Base-by-base conservation (phyloP, 768 basidiomycete species). In the Naematelia encephala region DNA sequence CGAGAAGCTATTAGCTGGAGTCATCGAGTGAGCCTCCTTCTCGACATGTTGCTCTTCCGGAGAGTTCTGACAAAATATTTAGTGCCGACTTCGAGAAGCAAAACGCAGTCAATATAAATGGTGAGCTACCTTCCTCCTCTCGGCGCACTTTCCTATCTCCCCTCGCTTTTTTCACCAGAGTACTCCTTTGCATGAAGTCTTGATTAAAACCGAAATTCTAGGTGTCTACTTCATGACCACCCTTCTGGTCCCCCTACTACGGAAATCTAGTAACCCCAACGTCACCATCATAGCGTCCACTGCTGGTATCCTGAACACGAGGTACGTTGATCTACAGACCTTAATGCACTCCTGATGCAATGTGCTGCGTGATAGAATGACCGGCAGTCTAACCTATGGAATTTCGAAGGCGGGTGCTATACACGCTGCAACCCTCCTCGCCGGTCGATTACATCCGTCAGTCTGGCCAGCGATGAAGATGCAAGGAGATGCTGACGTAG, bases 211-310 rank as follows among this genome's bases (percentile, higher is more conserved):
- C 23, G 14, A 46, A 23, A 5, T 4, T 5, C 5, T 23, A 46
- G 65, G 65, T 21, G 44, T 59, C 26, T 70, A 69, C 52, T 69
- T 67, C 45, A 59, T 59, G 34, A 67, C 62, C 27, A 58, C 56
- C 27, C 56, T 42, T 22, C 16, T 67, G 13, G 46, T 69, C 5
- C 68, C 68, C 19, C 60, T 69, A 12, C 51, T 69, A 1, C 55
- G 62, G 2, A 67, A 64, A 57, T 56, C 62, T 2, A 39, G 47
- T 3, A 22, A 28, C n/a, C 54, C 45, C 3, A 59, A 23, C 21
- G 68, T 69, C 29, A 62, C 64, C 5, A 48, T 58, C 42, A 69
- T 69, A 42, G 58, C 62, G 1, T 67, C 65, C 2, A 47, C 67
- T 5, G 66, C 65, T 23, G 68, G 62, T 12, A 21, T 63, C 14